Evolutionary conservation across 2,329 filamentous ascomycete genomes (phyloP).

Genomic region (Penicillium expansum): DNA sequence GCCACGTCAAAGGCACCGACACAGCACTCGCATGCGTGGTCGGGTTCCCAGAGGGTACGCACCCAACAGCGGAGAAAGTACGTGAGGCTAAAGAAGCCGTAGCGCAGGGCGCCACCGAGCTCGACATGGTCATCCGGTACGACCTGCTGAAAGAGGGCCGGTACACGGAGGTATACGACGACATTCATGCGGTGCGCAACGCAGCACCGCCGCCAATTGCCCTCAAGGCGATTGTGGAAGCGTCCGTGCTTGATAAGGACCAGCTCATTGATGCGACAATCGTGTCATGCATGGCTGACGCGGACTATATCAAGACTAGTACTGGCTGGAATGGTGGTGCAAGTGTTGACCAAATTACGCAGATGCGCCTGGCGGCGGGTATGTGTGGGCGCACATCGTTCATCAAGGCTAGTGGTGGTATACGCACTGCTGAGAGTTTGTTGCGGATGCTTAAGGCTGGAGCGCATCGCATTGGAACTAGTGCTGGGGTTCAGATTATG

Average conservation of each 20-base stretch:
- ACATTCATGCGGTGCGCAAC: slow-evolving; percentile 52
- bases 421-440: slow-evolving; percentile 52
- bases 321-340: slow-evolving; percentile 61
- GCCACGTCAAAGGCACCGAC: slow-evolving; percentile 44
- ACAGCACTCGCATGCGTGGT: slow-evolving; percentile 58
- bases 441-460: slow-evolving; percentile 56
- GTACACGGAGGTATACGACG: slow-evolving; percentile 52
- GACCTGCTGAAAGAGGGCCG: slow-evolving; percentile 44
- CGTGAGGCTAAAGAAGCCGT: slow-evolving; percentile 52
- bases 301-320: slow-evolving; percentile 60
- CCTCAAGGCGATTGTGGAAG: slow-evolving; percentile 60
- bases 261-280: slow-evolving; percentile 56
- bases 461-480: slow-evolving; percentile 56
- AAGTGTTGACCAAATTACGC: slow-evolving; percentile 50
- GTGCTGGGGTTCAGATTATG: slow-evolving; percentile 56
- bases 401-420: slow-evolving; percentile 60
- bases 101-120: slow-evolving; percentile 52
- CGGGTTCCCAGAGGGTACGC: slow-evolving; percentile 59
- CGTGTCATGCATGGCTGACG: slow-evolving; percentile 52
- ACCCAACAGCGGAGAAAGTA: slow-evolving; percentile 52
- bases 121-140: slow-evolving; percentile 61
- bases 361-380: slow-evolving; percentile 54
- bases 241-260: slow-evolving; percentile 48
- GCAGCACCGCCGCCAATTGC: slow-evolving; percentile 44
- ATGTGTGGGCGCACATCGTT: slow-evolving; percentile 43